Percentiles rank a stretch among this genome's conserved stretches.
Conservation (phyloP, 306 rosid genomes). For the Rosa rugosa region DNA sequence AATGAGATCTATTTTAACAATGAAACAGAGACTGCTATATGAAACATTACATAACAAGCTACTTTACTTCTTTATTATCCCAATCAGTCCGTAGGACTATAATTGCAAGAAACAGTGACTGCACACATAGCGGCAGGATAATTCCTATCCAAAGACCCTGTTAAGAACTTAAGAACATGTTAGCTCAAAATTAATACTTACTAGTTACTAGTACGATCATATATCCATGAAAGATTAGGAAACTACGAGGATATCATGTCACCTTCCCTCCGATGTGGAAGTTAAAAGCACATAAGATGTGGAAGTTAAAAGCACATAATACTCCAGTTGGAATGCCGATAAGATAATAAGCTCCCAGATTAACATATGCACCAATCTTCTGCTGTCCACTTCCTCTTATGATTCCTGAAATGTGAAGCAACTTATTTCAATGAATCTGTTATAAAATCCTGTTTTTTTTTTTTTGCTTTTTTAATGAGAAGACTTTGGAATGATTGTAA, state of each 20-base stretch:
- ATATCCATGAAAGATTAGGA: background rate
- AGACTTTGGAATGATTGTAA: background rate
- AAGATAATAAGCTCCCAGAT: conserved; percentile 42
- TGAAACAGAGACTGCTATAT: background rate
- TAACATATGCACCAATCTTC: conserved; percentile 34
- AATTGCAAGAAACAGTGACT: conserved; percentile 19
- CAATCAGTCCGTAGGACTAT: conserved; percentile 23
- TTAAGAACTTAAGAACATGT: conserved; percentile 5
- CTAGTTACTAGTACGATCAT: background rate
- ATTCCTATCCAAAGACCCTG: conserved; percentile 41
- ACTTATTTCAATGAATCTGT: background rate
- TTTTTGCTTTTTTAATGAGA: background rate
- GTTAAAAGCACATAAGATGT: conserved; percentile 30
- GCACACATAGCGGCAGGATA: conserved; percentile 20
- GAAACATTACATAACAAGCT: background rate
- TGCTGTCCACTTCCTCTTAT: conserved; percentile 37
- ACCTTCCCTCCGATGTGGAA: conserved; percentile 44
- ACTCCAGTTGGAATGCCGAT: conserved; percentile 33
- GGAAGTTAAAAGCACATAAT: conserved; percentile 31
- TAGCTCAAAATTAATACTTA: background rate
- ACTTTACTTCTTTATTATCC: conserved; percentile 24
- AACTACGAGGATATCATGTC: background rate
- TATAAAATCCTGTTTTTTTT: background rate
- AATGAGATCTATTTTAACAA: background rate
- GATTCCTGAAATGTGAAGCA: conserved; percentile 15